Conservation (phyloP, 176 grass and related monocot genomes). For the Ensete glaucum region DNA sequence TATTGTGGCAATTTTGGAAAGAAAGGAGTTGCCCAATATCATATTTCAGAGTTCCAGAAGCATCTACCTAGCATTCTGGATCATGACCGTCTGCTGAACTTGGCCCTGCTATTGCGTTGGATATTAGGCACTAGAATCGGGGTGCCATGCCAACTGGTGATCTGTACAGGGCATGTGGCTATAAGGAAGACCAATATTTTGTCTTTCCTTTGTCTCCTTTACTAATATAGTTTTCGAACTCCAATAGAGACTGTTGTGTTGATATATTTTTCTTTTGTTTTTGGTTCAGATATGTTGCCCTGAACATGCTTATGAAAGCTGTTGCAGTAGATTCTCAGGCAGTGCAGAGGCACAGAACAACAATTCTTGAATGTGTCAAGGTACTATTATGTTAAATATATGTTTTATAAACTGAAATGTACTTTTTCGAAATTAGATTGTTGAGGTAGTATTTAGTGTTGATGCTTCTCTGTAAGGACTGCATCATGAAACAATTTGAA, state of each 20-base stretch:
- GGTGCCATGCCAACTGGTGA: not conserved
- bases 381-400: conserved; percentile 27
- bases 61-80: too few species aligned
- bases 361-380: conserved; percentile 97
- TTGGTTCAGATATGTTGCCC: conserved; percentile 81
- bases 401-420: not conserved
- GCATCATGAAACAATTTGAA: not conserved
- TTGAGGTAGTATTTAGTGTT: not conserved
- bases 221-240: not conserved
- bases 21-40: too few species aligned
- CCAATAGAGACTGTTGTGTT: conserved; percentile 1
- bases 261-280: conserved; percentile 10
- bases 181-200: not conserved
- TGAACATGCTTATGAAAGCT: conserved; percentile 95
- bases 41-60: too few species aligned
- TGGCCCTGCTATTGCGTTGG: too few species aligned
- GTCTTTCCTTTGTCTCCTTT: conserved; percentile 1
- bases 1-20: too few species aligned
- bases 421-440: not conserved
- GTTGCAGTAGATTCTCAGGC: conserved; percentile 78
- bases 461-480: not conserved
- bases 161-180: not conserved
- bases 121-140: too few species aligned
- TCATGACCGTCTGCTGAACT: too few species aligned
- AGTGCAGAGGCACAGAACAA: conserved; percentile 89